Base-by-base conservation (phyloP, 768 basidiomycete species). In the Mycena crocata region DNA sequence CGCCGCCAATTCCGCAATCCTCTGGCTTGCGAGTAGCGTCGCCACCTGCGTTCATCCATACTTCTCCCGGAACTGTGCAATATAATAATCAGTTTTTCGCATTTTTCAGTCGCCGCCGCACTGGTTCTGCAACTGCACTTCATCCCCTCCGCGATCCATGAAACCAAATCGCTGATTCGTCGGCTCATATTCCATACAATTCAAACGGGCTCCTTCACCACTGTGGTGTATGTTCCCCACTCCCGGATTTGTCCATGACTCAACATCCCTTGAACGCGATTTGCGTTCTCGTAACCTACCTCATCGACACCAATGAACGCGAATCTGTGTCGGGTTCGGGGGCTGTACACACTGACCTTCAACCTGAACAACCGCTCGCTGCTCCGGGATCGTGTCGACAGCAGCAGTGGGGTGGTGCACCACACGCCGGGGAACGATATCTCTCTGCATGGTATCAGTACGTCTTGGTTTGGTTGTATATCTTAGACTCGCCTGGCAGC, bases 111-210 rank as follows among this genome's bases (percentile, higher is more conserved):
- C 17, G 55, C 55, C 15, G 24, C 55, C 5, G 39, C 55, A 28
- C 23, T 57, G 24, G 55, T 57, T 21, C n/a, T 57, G 15, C 55
- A 57, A 31, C 28, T 57, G 5, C 37, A 30, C 26, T 28, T 26
- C 26, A 40, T 44, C 15, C 31, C 3, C 14, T 28, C 55, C 5
- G 28, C 28, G 19, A 42, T 42, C 39, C 37, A 23, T 19, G 39
- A 57, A 44, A 57, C 55, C 28, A 15, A 28, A 40, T 57, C 55
- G 7, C 55, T 57, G 30, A 30, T 57, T 30, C 24, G 42, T 28
- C 55, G 55, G 4, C 55, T 57, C 55, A 57, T 57, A 23, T 57
- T 57, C 40, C 55, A 57, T 24, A 57, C 55, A 21, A 57, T 57
- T 5, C 55, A 57, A 31, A 57, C 55, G 3, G 55, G 55, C 21